A percentile compares a stretch with the other conserved stretches of the same genome.
phyloP scores from a whole-genome alignment of 2,329 filamentous ascomycete genomes.

The Phoma sp. region DNA sequence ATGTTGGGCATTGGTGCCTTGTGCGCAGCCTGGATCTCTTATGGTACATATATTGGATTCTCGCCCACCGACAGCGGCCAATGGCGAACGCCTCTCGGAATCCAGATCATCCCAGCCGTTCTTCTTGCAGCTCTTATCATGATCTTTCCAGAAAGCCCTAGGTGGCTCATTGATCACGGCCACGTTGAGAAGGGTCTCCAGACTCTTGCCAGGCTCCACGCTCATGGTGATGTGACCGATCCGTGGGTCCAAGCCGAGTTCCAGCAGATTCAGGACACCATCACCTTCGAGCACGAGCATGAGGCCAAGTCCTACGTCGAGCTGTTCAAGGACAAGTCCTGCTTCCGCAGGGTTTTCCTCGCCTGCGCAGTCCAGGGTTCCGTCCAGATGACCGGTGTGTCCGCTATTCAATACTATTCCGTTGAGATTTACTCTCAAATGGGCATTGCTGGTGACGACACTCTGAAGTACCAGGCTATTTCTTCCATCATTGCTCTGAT shows the following conservation, averaged over 20 bases:
- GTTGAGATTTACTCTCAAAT: slow-evolving; percentile 72
- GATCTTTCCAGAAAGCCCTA: slow-evolving; percentile 70
- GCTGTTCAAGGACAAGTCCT: slow-evolving; percentile 69
- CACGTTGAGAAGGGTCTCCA: slow-evolving; percentile 68
- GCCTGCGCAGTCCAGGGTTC: slow-evolving; percentile 73
- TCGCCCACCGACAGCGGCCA: slow-evolving; percentile 56
- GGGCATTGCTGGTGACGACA: slow-evolving; percentile 68
- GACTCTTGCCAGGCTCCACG: slow-evolving; percentile 73
- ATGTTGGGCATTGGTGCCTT: slow-evolving; percentile 81
- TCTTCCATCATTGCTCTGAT: slow-evolving; percentile 73
- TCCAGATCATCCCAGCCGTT: slow-evolving; percentile 73
- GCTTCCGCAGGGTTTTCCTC: slow-evolving; percentile 74
- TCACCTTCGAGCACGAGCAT: slow-evolving; percentile 70
- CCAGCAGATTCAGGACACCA: slow-evolving; percentile 71
- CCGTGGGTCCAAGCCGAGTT: slow-evolving; percentile 76
- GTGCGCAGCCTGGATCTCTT: slow-evolving; percentile 75
- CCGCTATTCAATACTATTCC: slow-evolving; percentile 74
- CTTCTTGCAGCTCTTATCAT: slow-evolving; percentile 70
- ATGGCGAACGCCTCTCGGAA: slow-evolving; percentile 70
- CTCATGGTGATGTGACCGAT: slow-evolving; percentile 70
- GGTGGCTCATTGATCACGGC: slow-evolving; percentile 78
- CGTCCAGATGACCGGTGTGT: slow-evolving; percentile 74
- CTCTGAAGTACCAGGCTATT: slow-evolving; percentile 78
- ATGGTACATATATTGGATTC: slow-evolving; percentile 63
- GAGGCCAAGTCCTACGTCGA: slow-evolving; percentile 74